phyloP scores from a whole-genome alignment of 2,329 filamentous ascomycete genomes.

The Zelopaecilomyces penicillatus region DNA sequence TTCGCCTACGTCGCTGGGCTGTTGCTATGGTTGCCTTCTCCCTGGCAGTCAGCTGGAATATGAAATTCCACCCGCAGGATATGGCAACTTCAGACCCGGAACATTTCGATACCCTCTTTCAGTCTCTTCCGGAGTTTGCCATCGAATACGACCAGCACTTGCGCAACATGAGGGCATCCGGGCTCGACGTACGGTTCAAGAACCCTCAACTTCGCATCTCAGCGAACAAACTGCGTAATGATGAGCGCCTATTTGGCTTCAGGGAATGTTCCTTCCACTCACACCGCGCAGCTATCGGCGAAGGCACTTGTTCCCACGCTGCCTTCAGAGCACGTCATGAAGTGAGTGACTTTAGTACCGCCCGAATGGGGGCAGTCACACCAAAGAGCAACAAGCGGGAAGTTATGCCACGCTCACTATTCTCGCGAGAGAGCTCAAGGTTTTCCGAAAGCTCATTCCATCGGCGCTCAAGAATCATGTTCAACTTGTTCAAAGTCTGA shows the following conservation, averaged over 20 bases:
- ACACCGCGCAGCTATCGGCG: constrained; percentile 45
- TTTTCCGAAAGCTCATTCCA: too few species aligned
- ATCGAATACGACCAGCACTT: constrained; percentile 45
- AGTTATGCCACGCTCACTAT: constrained; percentile 1
- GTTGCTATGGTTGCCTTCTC: constrained; percentile 54
- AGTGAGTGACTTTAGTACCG: background rate
- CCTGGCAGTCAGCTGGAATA: constrained; percentile 27
- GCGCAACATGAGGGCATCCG: constrained; percentile 41
- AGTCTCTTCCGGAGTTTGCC: constrained; percentile 35
- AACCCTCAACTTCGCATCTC: constrained; percentile 52
- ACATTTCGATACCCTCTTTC: constrained; percentile 36
- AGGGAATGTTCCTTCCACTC: constrained; percentile 54
- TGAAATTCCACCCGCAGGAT: constrained; percentile 20
- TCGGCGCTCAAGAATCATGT: too few species aligned
- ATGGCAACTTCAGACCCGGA: constrained; percentile 21
- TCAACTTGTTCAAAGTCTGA: too few species aligned
- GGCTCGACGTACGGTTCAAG: constrained; percentile 46
- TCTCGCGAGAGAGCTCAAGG: constrained; percentile 3
- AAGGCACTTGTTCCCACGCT: constrained; percentile 44
- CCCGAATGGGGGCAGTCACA: too few species aligned
- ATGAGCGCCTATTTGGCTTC: constrained; percentile 52
- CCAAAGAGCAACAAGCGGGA: background rate
- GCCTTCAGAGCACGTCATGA: constrained; percentile 6
- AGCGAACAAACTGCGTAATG: constrained; percentile 46
- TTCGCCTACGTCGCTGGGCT: constrained; percentile 49